Conservation (phyloP, 2,329 filamentous ascomycete genomes). For the Nigrospora oryzae region DNA sequence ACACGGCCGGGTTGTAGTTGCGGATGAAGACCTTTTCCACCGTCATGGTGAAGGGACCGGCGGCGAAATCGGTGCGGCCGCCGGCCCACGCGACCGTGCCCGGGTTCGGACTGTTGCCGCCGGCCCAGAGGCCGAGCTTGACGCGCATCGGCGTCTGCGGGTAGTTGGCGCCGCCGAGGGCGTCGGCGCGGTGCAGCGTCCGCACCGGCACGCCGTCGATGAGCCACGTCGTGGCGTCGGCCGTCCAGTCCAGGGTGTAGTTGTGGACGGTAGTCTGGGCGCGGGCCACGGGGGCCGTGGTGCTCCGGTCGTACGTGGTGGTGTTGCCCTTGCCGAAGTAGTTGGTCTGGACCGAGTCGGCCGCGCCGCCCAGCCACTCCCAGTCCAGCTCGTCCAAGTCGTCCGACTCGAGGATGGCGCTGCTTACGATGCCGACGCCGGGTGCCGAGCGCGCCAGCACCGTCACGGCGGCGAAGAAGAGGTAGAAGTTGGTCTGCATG, state of each 20-base stretch:
- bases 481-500: slow-evolving; percentile 74
- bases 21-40: neutral
- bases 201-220: slow-evolving; percentile 55
- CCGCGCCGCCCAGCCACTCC: slow-evolving; percentile 82
- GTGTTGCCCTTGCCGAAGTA: slow-evolving; percentile 56
- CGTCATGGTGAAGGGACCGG: slow-evolving; percentile 36
- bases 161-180: slow-evolving; percentile 48
- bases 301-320: slow-evolving; percentile 43
- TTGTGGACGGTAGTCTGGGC: slow-evolving; percentile 42
- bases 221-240: slow-evolving; percentile 53
- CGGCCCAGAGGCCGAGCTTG: slow-evolving; percentile 60
- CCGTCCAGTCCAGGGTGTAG: slow-evolving; percentile 59
- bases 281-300: slow-evolving; percentile 36
- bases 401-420: slow-evolving; percentile 82
- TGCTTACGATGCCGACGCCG: slow-evolving; percentile 82
- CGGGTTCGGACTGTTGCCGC: slow-evolving; percentile 39
- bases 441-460: slow-evolving; percentile 70
- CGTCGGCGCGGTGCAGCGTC: slow-evolving; percentile 50
- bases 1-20: neutral
- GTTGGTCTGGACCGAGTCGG: slow-evolving; percentile 70
- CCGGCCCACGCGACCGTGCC: slow-evolving; percentile 69
- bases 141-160: slow-evolving; percentile 68
- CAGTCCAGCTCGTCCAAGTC: slow-evolving; percentile 92
- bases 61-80: slow-evolving; percentile 43
- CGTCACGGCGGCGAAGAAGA: slow-evolving; percentile 91